A percentile compares a stretch with the other conserved stretches of the same genome.
Evolutionary conservation across 805 yeast species (phyloP).

Genomic region (Sugiyamaella chiloensis): DNA sequence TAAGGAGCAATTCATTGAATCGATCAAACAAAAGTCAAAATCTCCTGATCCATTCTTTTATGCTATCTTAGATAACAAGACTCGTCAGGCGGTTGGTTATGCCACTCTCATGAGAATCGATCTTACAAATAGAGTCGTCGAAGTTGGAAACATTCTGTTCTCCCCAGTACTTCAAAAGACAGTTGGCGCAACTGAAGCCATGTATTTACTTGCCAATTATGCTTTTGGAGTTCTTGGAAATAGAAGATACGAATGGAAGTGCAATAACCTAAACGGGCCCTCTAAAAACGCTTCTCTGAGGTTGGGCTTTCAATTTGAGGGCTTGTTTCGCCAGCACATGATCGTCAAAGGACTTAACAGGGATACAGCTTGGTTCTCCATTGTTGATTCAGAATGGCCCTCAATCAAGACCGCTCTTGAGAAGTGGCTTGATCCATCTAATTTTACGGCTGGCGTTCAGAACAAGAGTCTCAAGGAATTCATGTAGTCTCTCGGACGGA

Average conservation of each 20-base stretch:
- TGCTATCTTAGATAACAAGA: conserved; percentile 27
- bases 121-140: conserved; percentile 29
- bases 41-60: conserved; percentile 17
- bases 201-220: conserved; percentile 30
- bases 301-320: conserved; percentile 35
- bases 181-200: conserved; percentile 34
- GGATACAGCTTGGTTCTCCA: conserved; percentile 35
- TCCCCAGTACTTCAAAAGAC: conserved; percentile 27
- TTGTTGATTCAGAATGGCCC: conserved; percentile 35
- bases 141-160: conserved; percentile 32
- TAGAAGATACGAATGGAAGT: conserved; percentile 38
- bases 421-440: conserved; percentile 29
- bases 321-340: conserved; percentile 31
- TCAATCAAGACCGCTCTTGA: conserved; percentile 25
- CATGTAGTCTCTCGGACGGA: neutral
- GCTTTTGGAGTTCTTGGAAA: conserved; percentile 32
- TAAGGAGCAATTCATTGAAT: conserved; percentile 14
- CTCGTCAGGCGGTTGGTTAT: conserved; percentile 30
- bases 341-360: conserved; percentile 32
- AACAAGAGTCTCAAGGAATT: conserved; percentile 22
- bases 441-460: conserved; percentile 29
- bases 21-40: conserved; percentile 3
- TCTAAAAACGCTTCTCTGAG: conserved; percentile 34
- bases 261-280: conserved; percentile 32
- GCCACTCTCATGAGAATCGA: conserved; percentile 30